Percentiles rank a stretch among this genome's conserved stretches.
Conservation (phyloP, 305 asterid species). For the Solanum hybrid region DNA sequence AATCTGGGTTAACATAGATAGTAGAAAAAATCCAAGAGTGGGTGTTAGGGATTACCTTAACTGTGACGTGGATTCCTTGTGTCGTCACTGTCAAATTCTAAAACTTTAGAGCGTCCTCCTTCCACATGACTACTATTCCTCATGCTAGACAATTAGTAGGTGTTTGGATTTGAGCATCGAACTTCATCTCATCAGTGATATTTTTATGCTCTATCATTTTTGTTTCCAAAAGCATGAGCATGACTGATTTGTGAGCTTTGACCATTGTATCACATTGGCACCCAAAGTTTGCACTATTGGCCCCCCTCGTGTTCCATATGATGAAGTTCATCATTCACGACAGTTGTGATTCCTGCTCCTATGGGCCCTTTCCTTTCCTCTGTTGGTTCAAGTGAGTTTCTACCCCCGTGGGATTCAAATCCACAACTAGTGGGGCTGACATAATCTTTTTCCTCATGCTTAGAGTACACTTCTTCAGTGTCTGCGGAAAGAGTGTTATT, state of each 20-base stretch:
- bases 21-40: not conserved
- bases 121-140: not conserved
- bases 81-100: not conserved
- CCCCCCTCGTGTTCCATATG: not conserved
- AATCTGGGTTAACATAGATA: not conserved
- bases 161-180: not conserved
- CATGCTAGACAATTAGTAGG: not conserved
- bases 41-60: not conserved
- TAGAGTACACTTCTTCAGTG: not conserved
- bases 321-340: not conserved
- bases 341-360: not conserved
- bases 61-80: not conserved
- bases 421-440: not conserved
- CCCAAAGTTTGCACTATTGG: not conserved
- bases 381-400: not conserved
- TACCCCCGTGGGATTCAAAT: not conserved
- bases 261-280: not conserved
- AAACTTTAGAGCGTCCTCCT: not conserved
- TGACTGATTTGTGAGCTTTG: not conserved
- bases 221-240: not conserved
- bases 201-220: not conserved
- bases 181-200: too few species aligned
- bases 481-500: not conserved
- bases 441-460: not conserved
- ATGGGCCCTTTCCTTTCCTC: not conserved